A percentile compares a stretch with the other conserved stretches of the same genome.
phyloP scores from a whole-genome alignment of 805 yeast species.

The Candida krabiensis region DNA sequence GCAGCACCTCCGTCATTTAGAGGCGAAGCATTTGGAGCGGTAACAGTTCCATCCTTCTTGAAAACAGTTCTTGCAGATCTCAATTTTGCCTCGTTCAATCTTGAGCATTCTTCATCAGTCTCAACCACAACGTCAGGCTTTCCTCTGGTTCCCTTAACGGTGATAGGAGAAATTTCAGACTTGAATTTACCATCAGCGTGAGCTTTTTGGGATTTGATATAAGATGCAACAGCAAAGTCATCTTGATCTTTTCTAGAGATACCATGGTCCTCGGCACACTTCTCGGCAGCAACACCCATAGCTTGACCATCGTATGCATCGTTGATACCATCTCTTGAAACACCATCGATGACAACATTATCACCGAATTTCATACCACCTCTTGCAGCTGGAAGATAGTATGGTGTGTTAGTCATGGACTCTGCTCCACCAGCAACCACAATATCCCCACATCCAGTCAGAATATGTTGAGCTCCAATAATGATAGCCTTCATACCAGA shows the following conservation, averaged over 20 bases:
- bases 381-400: conserved; percentile 85
- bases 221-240: conserved; percentile 79
- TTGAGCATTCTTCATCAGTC: conserved; percentile 80
- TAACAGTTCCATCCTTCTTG: conserved; percentile 93
- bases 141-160: conserved; percentile 86
- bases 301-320: conserved; percentile 88
- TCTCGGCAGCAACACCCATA: conserved; percentile 98
- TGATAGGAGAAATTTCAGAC: conserved; percentile 81
- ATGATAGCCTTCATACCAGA: conserved; percentile 92
- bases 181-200: conserved; percentile 78
- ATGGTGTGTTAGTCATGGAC: conserved; percentile 95
- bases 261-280: conserved; percentile 82
- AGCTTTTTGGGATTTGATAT: conserved; percentile 84
- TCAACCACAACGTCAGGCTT: conserved; percentile 76
- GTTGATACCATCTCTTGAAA: conserved; percentile 87
- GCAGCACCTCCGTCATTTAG: conserved; percentile 99
- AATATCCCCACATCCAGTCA: conserved; percentile 87
- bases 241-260: conserved; percentile 88
- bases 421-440: conserved; percentile 98
- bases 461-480: conserved; percentile 84
- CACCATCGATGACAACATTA: conserved; percentile 75
- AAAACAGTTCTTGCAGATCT: conserved; percentile 90
- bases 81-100: conserved; percentile 75
- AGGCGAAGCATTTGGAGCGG: conserved; percentile 96
- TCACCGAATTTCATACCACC: conserved; percentile 91